phyloP scores from a whole-genome alignment of 257 asterid species.

The Solanum sitiens region DNA sequence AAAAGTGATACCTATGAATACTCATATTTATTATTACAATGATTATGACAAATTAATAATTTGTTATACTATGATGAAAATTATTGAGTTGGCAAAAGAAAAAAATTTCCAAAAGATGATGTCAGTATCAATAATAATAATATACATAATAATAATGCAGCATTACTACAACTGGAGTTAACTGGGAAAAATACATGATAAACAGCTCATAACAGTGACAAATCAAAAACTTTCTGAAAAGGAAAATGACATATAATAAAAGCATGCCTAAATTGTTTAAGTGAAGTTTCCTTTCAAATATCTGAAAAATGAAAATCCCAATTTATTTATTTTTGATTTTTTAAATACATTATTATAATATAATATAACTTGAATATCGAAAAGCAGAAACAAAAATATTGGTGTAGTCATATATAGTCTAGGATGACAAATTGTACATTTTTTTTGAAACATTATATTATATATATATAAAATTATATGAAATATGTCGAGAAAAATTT shows the following conservation, averaged over 20 bases:
- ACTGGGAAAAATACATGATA: background rate
- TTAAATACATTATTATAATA: too few relatives aligned
- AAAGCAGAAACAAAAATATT: background rate
- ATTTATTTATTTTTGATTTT: background rate
- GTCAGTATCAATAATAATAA: background rate
- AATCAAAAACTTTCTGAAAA: background rate
- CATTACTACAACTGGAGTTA: background rate
- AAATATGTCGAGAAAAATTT: fast-evolving
- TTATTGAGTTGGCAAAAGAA: background rate
- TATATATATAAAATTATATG: too few relatives aligned
- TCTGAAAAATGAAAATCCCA: background rate
- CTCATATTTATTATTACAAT: background rate
- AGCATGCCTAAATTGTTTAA: background rate
- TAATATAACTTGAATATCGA: background rate
- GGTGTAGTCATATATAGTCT: background rate
- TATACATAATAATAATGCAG: background rate
- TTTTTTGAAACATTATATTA: too few relatives aligned
- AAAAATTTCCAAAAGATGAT: background rate
- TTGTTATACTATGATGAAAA: background rate
- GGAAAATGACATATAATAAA: background rate
- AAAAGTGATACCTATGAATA: background rate
- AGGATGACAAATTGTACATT: too few relatives aligned
- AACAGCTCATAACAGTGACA: background rate
- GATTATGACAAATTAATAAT: background rate
- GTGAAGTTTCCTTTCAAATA: background rate